These are phyloP conservation scores for Wallacemonas collosoma DNA, from an alignment of 208 protist genomes.

Conservation along the genomic window DNA sequence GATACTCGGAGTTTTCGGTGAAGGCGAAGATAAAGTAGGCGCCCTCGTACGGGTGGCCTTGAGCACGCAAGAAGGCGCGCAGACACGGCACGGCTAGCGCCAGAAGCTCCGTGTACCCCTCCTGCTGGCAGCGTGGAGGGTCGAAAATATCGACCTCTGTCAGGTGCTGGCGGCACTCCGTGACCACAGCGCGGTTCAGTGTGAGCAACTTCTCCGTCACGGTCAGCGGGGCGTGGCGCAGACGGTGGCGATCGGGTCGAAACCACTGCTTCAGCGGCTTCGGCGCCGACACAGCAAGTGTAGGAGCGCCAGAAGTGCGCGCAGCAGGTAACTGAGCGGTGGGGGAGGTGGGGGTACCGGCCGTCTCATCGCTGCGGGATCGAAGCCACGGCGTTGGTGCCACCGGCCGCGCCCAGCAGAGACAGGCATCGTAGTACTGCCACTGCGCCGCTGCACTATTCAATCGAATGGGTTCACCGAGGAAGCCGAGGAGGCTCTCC, in stretches of 20 bases:
- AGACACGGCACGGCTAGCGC: slow-evolving; percentile 36
- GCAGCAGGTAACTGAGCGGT: too few relatives aligned
- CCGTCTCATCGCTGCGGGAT: not conserved
- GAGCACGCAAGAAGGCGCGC: slow-evolving; percentile 57
- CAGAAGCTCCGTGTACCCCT: slow-evolving; percentile 40
- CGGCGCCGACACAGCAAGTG: slow-evolving; percentile 7
- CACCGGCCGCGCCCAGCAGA: slow-evolving; percentile 53
- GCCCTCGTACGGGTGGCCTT: slow-evolving; percentile 52
- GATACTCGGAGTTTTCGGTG: slow-evolving; percentile 38
- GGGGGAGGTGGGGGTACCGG: too few relatives aligned
- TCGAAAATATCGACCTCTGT: slow-evolving; percentile 51
- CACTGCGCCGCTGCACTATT: slow-evolving; percentile 32
- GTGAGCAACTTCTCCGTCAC: slow-evolving; percentile 42
- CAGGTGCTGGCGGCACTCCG: slow-evolving; percentile 44
- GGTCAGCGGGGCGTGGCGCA: slow-evolving; percentile 31
- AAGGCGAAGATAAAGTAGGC: slow-evolving; percentile 50
- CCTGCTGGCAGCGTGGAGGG: slow-evolving; percentile 18
- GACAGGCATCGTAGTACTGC: slow-evolving; percentile 61
- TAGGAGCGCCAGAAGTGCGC: too few relatives aligned
- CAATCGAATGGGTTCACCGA: slow-evolving; percentile 47
- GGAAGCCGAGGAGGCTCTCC: slow-evolving; percentile 56
- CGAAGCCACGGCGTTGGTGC: not conserved
- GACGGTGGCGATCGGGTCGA: slow-evolving; percentile 14
- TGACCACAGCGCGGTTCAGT: slow-evolving; percentile 33
- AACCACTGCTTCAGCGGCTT: slow-evolving; percentile 66